These are phyloP conservation scores for Lactarius pseudohatsudake DNA, from an alignment of 768 basidiomycete species.

Conservation along the genomic window DNA sequence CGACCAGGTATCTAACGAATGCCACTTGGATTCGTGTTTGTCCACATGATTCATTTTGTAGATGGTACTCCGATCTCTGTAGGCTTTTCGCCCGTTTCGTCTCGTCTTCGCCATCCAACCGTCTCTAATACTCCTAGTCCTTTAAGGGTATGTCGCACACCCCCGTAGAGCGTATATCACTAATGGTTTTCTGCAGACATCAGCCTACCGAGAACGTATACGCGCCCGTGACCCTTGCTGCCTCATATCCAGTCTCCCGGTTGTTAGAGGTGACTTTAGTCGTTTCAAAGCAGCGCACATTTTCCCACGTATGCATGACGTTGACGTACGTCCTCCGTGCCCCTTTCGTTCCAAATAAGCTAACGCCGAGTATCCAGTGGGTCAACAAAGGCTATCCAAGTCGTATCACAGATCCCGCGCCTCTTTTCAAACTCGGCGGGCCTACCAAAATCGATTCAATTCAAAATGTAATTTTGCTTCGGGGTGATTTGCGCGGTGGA, in stretches of 20 bases:
- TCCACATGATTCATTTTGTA: not conserved
- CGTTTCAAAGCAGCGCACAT: not conserved
- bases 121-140: not conserved
- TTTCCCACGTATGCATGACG: not conserved
- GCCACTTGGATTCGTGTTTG: not conserved
- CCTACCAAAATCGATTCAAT: not conserved
- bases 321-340: not conserved
- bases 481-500: not conserved
- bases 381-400: not conserved
- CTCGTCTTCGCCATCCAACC: not conserved
- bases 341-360: not conserved
- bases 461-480: not conserved
- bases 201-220: not conserved
- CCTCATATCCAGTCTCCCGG: not conserved
- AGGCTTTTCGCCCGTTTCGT: not conserved
- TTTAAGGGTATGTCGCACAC: not conserved
- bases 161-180: not conserved
- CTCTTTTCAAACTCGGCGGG: not conserved
- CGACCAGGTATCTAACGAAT: not conserved
- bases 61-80: not conserved
- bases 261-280: not conserved
- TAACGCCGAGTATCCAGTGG: not conserved
- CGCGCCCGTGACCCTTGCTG: not conserved
- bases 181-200: not conserved
- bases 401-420: not conserved